These are phyloP conservation scores for Colletotrichum filicis DNA, from an alignment of 2,329 filamentous ascomycete genomes.

Conservation along the genomic window DNA sequence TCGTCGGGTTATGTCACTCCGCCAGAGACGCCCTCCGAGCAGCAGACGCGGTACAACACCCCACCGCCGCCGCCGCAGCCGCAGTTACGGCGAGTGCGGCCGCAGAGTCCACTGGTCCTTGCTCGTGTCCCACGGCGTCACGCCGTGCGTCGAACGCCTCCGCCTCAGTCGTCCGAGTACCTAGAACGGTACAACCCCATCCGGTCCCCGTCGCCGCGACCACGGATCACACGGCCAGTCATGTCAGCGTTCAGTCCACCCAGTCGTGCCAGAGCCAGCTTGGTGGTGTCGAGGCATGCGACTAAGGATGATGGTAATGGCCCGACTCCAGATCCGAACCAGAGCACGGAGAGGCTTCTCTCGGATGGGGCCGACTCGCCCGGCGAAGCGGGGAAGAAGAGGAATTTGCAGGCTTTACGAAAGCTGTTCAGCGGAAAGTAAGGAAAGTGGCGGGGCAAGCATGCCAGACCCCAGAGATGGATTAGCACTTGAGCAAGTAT, in stretches of 20 bases:
- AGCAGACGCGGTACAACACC: not conserved
- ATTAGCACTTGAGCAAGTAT: not conserved
- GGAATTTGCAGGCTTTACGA: slow-evolving; percentile 18
- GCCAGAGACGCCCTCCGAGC: slow-evolving; percentile 41
- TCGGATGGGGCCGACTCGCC: slow-evolving; percentile 29
- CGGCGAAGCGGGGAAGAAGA: slow-evolving; percentile 7
- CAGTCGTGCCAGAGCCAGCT: not conserved
- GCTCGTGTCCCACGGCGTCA: not conserved
- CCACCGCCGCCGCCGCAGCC: not conserved
- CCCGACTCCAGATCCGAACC: not conserved
- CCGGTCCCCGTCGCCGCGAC: slow-evolving; percentile 28
- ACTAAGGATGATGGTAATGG: not conserved
- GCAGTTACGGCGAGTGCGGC: slow-evolving; percentile 17
- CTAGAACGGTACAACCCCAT: slow-evolving; percentile 46
- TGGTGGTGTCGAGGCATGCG: not conserved
- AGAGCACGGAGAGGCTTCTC: not conserved
- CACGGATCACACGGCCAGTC: not conserved
- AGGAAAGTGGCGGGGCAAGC: not conserved
- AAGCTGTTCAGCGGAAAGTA: slow-evolving; percentile 33
- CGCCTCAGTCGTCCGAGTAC: slow-evolving; percentile 46
- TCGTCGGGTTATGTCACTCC: slow-evolving; percentile 45
- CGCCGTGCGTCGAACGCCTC: slow-evolving; percentile 13
- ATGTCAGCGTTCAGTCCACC: slow-evolving; percentile 12
- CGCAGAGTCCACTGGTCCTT: slow-evolving; percentile 9
- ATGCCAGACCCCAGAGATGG: not conserved